A percentile compares a stretch with the other conserved stretches of the same genome.
Conservation (phyloP, 257 asterid genomes). For the Solanum paucissectum region DNA sequence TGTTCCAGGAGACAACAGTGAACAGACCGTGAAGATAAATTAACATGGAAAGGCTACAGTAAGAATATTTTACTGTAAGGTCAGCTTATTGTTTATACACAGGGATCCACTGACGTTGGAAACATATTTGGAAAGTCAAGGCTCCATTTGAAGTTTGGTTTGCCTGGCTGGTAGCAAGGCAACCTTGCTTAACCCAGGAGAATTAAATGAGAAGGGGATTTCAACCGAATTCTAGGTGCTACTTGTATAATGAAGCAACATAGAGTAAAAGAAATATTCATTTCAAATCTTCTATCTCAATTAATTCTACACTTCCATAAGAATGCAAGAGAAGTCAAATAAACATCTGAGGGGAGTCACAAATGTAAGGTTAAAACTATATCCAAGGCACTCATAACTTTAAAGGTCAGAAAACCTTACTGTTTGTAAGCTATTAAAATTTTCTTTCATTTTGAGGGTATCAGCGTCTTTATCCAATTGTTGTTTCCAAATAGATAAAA, state of each 20-base stretch:
- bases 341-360: not conserved
- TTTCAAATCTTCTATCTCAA: not conserved
- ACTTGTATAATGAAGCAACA: not conserved
- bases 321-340: not conserved
- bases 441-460: constrained; percentile 57
- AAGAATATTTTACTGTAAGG: not conserved
- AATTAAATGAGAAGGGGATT: not conserved
- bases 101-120: not conserved
- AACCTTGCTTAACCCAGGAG: not conserved
- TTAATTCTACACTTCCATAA: not conserved
- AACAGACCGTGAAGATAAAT: not conserved
- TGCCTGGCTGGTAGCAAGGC: not conserved
- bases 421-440: constrained; percentile 53
- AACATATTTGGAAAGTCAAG: not conserved
- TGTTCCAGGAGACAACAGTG: not conserved
- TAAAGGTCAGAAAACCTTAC: constrained; percentile 30
- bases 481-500: constrained; percentile 68
- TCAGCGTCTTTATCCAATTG: constrained; percentile 77
- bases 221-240: not conserved
- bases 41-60: not conserved
- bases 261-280: not conserved
- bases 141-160: not conserved
- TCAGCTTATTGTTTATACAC: not conserved
- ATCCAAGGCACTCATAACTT: not conserved
- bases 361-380: not conserved